Evolutionary conservation across 176 grass and related monocot genomes (phyloP).

Genomic region (Lolium perenne): DNA sequence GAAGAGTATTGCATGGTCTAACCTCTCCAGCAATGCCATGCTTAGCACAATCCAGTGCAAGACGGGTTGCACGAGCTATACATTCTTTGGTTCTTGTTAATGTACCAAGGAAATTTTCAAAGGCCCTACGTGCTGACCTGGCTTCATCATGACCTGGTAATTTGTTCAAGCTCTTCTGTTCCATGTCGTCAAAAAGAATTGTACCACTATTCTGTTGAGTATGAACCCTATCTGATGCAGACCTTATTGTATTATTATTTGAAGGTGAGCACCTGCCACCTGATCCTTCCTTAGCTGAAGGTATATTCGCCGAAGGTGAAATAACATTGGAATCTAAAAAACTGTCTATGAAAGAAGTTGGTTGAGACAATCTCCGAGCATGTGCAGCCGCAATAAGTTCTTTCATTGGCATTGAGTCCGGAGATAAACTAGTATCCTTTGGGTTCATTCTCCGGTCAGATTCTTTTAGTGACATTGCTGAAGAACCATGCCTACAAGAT

Average conservation of each 20-base stretch:
- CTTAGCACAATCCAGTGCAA: conserved; percentile 94
- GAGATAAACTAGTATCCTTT: conserved; percentile 60
- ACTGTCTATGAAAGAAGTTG: conserved; percentile 66
- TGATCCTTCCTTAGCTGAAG: conserved; percentile 66
- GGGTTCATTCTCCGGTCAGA: conserved; percentile 38
- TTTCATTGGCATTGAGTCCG: conserved; percentile 68
- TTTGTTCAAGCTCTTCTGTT: conserved; percentile 49
- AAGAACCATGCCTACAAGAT: conserved; percentile 73
- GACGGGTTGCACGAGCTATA: conserved; percentile 90
- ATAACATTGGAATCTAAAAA: conserved; percentile 58
- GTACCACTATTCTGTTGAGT: conserved; percentile 51
- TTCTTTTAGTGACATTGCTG: conserved; percentile 42
- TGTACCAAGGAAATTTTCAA: conserved; percentile 81
- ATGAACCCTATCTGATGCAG: conserved; percentile 54
- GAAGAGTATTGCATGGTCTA: conserved; percentile 44
- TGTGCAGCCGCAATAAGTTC: conserved; percentile 73
- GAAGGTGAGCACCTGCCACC: conserved; percentile 59
- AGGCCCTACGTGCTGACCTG: conserved; percentile 67
- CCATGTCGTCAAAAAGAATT: conserved; percentile 51
- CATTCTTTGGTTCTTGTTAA: conserved; percentile 93
- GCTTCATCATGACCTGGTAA: conserved; percentile 60
- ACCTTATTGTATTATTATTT: conserved; percentile 42
- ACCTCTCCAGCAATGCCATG: conserved; percentile 98
- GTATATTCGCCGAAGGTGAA: conserved; percentile 47
- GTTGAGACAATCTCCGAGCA: conserved; percentile 57